These are phyloP conservation scores for Leishmania tropica DNA, from an alignment of 208 protist genomes.

Conservation along the genomic window DNA sequence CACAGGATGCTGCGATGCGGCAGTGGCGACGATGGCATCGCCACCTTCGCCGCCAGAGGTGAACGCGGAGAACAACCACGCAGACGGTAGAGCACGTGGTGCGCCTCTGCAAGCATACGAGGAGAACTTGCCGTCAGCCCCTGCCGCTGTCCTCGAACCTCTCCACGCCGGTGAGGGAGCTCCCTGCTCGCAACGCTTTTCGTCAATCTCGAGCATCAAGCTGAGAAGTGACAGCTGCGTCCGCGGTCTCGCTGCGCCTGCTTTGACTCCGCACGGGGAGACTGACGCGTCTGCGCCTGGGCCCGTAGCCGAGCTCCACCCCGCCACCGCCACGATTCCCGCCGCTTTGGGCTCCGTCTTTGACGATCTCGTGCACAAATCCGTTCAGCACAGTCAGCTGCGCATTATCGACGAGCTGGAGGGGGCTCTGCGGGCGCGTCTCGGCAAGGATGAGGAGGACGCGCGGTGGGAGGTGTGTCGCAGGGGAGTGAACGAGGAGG, in stretches of 20 bases:
- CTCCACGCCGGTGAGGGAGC: not conserved
- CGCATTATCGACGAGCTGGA: slow-evolving; percentile 13
- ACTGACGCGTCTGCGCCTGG: not conserved
- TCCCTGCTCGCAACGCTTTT: not conserved
- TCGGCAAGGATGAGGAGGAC: not conserved
- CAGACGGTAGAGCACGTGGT: not conserved
- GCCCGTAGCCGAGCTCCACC: not conserved
- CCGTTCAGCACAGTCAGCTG: slow-evolving; percentile 9
- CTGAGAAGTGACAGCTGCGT: not conserved
- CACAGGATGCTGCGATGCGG: not conserved
- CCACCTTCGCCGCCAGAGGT: not conserved
- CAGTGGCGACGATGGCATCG: not conserved
- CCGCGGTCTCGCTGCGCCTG: not conserved
- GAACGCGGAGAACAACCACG: not conserved
- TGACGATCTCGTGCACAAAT: not conserved
- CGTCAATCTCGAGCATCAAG: not conserved
- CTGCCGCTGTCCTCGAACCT: not conserved
- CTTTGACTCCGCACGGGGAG: not conserved
- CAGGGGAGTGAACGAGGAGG: not conserved
- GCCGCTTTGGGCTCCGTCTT: not conserved
- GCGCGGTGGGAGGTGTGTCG: not conserved
- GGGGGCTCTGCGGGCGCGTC: not conserved
- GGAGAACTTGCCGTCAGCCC: not conserved
- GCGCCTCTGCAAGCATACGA: not conserved
- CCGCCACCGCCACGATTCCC: not conserved